phyloP scores from a whole-genome alignment of 768 basidiomycete genomes.

The Pleurotus platypus region DNA sequence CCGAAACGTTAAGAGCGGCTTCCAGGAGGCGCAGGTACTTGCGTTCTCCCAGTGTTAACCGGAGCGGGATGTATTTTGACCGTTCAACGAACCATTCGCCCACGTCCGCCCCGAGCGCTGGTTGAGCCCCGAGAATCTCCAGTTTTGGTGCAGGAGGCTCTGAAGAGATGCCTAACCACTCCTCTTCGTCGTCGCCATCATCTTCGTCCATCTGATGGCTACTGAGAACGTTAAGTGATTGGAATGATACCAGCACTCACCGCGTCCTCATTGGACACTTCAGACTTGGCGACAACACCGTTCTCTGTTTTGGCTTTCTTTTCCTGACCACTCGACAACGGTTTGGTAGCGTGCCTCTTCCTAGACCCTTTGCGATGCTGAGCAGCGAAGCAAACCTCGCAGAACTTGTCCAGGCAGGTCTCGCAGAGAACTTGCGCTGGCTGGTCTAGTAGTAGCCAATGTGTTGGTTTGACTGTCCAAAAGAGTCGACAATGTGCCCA shows the following conservation, averaged over 20 bases:
- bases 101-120: constrained; percentile 54
- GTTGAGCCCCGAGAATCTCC: constrained; percentile 52
- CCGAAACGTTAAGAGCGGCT: constrained; percentile 79
- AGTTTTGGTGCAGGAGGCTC: constrained; percentile 15
- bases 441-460: constrained; percentile 53
- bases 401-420: constrained; percentile 69
- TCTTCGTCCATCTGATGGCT: constrained; percentile 43
- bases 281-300: constrained; percentile 11
- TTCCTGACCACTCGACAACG: constrained; percentile 30
- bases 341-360: constrained; percentile 56
- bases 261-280: constrained; percentile 24
- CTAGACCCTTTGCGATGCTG: constrained; percentile 82
- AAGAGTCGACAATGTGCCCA: background rate
- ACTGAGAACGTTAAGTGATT: background rate
- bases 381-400: constrained; percentile 83
- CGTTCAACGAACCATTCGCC: constrained; percentile 88
- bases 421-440: constrained; percentile 75
- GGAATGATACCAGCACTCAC: constrained; percentile 18
- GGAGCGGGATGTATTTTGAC: constrained; percentile 76
- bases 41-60: constrained; percentile 70
- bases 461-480: constrained; percentile 5
- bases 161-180: constrained; percentile 27
- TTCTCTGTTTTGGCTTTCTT: constrained; percentile 25
- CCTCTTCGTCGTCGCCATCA: constrained; percentile 39
- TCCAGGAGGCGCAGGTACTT: constrained; percentile 84